phyloP scores from a whole-genome alignment of 176 grass and related monocot species.

The Raddia guianensis region DNA sequence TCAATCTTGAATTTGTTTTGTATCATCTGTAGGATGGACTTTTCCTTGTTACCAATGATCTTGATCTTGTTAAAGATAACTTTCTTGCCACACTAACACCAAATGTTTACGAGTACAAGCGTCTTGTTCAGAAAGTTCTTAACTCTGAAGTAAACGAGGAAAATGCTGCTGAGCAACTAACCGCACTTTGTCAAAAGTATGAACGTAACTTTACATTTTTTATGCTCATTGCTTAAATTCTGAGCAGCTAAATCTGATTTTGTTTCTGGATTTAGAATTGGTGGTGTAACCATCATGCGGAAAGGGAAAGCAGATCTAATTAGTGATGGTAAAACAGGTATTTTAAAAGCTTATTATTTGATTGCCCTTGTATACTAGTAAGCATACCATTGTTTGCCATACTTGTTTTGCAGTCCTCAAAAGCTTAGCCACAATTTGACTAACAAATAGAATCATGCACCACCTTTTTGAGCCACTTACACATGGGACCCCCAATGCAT shows the following conservation, averaged over 20 bases:
- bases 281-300: conserved; percentile 78
- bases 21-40: conserved; percentile 79
- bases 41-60: conserved; percentile 80
- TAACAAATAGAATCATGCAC: too few species aligned
- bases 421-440: too few species aligned
- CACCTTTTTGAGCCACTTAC: too few species aligned
- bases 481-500: too few species aligned
- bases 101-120: conserved; percentile 94
- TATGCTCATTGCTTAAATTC: not conserved
- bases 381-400: too few species aligned
- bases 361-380: too few species aligned
- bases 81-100: conserved; percentile 78
- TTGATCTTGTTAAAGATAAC: conserved; percentile 68
- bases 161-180: conserved; percentile 63
- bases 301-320: conserved; percentile 92
- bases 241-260: not conserved
- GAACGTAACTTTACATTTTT: conserved; percentile 15
- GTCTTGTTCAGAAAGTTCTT: conserved; percentile 82
- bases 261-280: conserved; percentile 57
- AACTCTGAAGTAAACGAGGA: conserved; percentile 71
- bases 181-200: conserved; percentile 67
- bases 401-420: too few species aligned
- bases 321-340: conserved; percentile 94
- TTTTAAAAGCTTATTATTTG: not conserved
- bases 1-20: conserved; percentile 7